A percentile compares a stretch with the other conserved stretches of the same genome.
Conservation (phyloP, 192 early-diverging fungal genomes). For the Umbelopsis isabellina region DNA sequence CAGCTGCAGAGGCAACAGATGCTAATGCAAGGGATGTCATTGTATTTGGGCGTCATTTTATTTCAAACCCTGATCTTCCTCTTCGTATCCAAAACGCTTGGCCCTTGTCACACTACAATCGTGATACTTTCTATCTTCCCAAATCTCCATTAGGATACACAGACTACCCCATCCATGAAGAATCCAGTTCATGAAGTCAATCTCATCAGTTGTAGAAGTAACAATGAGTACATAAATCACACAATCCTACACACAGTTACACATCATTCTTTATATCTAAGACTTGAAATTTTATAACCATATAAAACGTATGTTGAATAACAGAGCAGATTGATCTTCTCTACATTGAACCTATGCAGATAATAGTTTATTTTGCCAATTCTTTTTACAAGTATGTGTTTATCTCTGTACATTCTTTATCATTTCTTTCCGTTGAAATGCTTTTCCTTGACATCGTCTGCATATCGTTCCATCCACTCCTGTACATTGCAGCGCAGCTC, state of each 20-base stretch:
- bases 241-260: too few relatives aligned
- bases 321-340: not conserved
- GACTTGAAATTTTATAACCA: too few relatives aligned
- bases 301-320: too few relatives aligned
- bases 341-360: not conserved
- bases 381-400: not conserved
- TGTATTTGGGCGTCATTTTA: constrained; percentile 27
- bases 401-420: not conserved
- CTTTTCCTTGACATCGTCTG: constrained; percentile 21
- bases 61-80: constrained; percentile 35
- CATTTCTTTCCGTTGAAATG: constrained; percentile 14
- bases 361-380: not conserved
- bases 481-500: constrained; percentile 21
- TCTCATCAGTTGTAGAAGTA: too few relatives aligned
- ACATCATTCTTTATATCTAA: too few relatives aligned
- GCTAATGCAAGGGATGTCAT: not conserved
- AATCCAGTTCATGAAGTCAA: not conserved
- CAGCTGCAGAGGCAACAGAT: not conserved
- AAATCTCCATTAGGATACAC: constrained; percentile 20
- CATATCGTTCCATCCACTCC: constrained; percentile 29
- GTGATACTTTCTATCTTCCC: constrained; percentile 18
- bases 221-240: too few relatives aligned
- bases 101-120: constrained; percentile 16
- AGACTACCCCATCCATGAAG: constrained; percentile 31
- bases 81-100: constrained; percentile 15